Evolutionary conservation across 2,329 filamentous ascomycete species (phyloP), one percentile per base, ranked within the genome.

Genomic region (Domatiomyces globalis): DNA sequence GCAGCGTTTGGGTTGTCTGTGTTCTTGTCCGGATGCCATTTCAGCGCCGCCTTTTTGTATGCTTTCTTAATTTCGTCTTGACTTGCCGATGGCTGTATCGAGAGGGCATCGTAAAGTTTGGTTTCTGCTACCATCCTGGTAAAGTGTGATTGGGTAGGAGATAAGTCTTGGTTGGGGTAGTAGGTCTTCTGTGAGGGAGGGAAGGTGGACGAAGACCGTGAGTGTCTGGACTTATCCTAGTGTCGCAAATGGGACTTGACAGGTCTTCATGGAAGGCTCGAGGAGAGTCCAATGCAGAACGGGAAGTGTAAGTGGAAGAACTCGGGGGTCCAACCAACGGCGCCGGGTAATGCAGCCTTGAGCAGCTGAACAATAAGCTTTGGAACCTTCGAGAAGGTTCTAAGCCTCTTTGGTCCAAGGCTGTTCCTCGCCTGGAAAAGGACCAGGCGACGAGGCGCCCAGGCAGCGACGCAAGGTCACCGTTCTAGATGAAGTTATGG

Each of bases 1-100:
- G 80, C 75, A 7, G 90, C 87, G 49, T 80, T 72, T 27, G 88
- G 81, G 62, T 90, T 88, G 71, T 94, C 83, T 69, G 89, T 89
- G 76, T 96, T 98, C 77, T 96, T 98, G 75, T 98, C 92, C 5
- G 92, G 92, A 65, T 98, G 92, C 71, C 81, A 89, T 72, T 89
- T 94, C 66, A 96, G 71, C 50, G 90, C 90, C 51, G 83, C 78
- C 76, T 95, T 95, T 57, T 85, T 79, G 69, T 95, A 95, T 53
- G 82, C 92, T 68, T 96, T 98, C 69, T 95, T 96, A 67, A 98
- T 94, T 59, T 96, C 90, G 65, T 95, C 90, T 70, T 94, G 87
- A 20, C 81, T 77, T 20, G 89, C 87, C 54, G 81, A 79, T 39
- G 90, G 79, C 67, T 86, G 84, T 69, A 95, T 74, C 66, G 77